Evolutionary conservation across 2,329 filamentous ascomycete species (phyloP).

Genomic region (Ophiostoma ips): DNA sequence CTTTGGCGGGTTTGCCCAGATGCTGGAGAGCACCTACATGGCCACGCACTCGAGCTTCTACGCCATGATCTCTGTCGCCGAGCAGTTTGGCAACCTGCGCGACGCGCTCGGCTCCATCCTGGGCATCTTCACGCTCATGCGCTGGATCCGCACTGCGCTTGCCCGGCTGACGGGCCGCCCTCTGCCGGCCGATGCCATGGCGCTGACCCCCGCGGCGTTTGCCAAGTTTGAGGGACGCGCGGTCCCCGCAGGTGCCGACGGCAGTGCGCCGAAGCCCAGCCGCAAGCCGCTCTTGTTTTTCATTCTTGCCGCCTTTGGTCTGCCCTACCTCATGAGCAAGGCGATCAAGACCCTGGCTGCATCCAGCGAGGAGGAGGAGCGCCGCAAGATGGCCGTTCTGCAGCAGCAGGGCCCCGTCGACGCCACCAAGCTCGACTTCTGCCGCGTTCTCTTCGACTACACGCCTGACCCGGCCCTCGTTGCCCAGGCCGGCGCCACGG

Average conservation of each 20-base stretch:
- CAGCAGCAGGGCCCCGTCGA: conserved; percentile 51
- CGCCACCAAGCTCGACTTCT: conserved; percentile 89
- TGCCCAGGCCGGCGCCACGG: conserved; percentile 20
- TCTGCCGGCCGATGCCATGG: conserved; percentile 70
- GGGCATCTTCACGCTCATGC: conserved; percentile 89
- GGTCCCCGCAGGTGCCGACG: conserved; percentile 36
- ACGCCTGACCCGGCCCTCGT: conserved; percentile 39
- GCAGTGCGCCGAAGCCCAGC: conserved; percentile 58
- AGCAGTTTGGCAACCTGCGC: conserved; percentile 87
- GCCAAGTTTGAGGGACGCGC: conserved; percentile 70
- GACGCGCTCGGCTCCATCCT: conserved; percentile 88
- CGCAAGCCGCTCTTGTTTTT: conserved; percentile 96
- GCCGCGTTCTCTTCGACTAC: conserved; percentile 88
- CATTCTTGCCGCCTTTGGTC: conserved; percentile 80
- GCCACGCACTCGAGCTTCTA: conserved; percentile 98
- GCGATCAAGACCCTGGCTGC: conserved; percentile 75
- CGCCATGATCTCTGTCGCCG: conserved; percentile 97
- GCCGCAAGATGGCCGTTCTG: conserved; percentile 36
- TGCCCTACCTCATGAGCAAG: conserved; percentile 95
- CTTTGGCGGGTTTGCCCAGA: conserved; percentile 95
- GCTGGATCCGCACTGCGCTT: conserved; percentile 83
- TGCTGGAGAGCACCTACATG: conserved; percentile 99
- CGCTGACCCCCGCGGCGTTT: conserved; percentile 83
- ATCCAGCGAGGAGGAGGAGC: conserved; percentile 72
- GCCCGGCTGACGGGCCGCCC: conserved; percentile 89